A percentile compares a stretch with the other conserved stretches of the same genome.
Conservation (phyloP, 495 filamentous ascomycete species). For the Astrothelium subdiscretum region DNA sequence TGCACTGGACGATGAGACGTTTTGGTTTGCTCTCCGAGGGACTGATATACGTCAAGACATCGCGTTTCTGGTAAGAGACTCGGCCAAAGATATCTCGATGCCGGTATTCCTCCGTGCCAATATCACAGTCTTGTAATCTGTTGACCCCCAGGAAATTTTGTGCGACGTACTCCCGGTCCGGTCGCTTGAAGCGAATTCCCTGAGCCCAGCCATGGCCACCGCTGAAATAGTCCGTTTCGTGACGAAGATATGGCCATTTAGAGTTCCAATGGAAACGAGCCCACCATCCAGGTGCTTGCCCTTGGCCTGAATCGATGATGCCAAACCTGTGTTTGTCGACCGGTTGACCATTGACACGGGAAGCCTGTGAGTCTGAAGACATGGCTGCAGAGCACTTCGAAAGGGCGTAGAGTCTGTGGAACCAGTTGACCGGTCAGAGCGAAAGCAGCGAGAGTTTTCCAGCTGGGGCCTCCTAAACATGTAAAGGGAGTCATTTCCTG, state of each 20-base stretch:
- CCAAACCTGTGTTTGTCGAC: background rate
- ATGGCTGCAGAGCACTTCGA: background rate
- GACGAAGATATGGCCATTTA: background rate
- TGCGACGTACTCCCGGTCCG: background rate
- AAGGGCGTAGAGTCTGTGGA: background rate
- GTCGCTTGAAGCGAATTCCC: background rate
- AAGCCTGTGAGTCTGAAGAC: background rate
- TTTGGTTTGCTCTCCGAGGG: conserved; percentile 2
- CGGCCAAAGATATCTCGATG: conserved; percentile 6
- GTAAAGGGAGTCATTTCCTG: background rate
- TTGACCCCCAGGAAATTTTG: background rate
- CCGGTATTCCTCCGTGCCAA: conserved; percentile 3
- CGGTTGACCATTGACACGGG: background rate
- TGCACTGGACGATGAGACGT: conserved; percentile 3
- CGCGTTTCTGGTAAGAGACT: conserved; percentile 3
- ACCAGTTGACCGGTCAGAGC: background rate
- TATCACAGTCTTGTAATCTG: background rate
- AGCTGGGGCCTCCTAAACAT: background rate
- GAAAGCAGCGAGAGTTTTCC: background rate
- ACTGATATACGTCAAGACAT: conserved; percentile 6
- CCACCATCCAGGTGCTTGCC: background rate
- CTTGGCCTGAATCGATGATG: background rate
- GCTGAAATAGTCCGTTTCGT: conserved; percentile 4
- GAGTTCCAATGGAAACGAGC: background rate
- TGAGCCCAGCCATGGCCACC: conserved; percentile 1